These are phyloP conservation scores for Beauveria australis DNA, from an alignment of 2,329 filamentous ascomycete genomes.

Conservation along the genomic window DNA sequence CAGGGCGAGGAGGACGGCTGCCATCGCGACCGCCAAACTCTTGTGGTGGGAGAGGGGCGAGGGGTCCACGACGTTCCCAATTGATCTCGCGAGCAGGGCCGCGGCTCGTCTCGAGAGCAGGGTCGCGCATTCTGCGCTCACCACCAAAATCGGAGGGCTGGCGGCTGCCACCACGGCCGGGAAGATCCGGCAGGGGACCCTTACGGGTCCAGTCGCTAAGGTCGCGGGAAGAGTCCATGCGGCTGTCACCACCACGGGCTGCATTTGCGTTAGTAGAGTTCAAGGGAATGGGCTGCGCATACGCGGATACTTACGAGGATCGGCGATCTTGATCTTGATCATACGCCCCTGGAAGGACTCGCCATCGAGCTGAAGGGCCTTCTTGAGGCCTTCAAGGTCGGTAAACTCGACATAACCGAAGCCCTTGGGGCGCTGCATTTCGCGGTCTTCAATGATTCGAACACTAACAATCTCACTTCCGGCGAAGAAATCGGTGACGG, in stretches of 20 bases:
- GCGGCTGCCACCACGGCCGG: slow-evolving; percentile 39
- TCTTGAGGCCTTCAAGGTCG: slow-evolving; percentile 80
- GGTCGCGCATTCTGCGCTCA: slow-evolving; percentile 60
- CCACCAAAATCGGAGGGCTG: slow-evolving; percentile 40
- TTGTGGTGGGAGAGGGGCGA: slow-evolving; percentile 59
- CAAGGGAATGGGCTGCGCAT: neutral
- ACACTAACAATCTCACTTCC: slow-evolving; percentile 83
- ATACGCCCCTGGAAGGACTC: slow-evolving; percentile 77
- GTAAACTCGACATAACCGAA: slow-evolving; percentile 97
- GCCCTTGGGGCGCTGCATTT: slow-evolving; percentile 89
- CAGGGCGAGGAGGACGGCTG: slow-evolving; percentile 42
- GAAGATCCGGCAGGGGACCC: slow-evolving; percentile 73
- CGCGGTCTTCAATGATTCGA: slow-evolving; percentile 92
- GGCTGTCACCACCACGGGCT: slow-evolving; percentile 74
- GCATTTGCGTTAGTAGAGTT: slow-evolving; percentile 27
- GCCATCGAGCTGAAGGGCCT: slow-evolving; percentile 77
- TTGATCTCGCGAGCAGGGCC: slow-evolving; percentile 60
- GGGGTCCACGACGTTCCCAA: slow-evolving; percentile 91
- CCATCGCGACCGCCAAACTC: slow-evolving; percentile 49
- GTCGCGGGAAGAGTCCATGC: slow-evolving; percentile 61
- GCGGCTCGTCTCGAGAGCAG: slow-evolving; percentile 44
- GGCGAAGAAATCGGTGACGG: slow-evolving; percentile 77
- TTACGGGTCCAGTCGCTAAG: slow-evolving; percentile 88
- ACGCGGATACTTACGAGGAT: slow-evolving; percentile 67
- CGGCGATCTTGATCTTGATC: slow-evolving; percentile 90